Conservation (phyloP, 768 basidiomycete species). For the Boletus huronensis region DNA sequence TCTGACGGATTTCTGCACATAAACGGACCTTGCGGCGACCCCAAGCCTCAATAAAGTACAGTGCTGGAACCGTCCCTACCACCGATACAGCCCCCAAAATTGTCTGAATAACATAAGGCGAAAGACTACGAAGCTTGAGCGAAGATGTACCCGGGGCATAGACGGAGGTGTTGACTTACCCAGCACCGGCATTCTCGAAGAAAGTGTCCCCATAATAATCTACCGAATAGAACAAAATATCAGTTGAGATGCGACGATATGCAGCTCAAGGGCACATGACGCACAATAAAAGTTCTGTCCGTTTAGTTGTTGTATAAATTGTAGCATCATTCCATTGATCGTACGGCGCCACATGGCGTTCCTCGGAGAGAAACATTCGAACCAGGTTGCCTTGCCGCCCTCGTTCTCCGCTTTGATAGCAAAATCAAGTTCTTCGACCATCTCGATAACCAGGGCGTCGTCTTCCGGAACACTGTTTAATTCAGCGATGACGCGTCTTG, state of each 20-base stretch:
- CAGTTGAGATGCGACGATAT: conserved; percentile 2
- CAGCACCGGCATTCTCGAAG: conserved; percentile 70
- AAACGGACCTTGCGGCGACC: conserved; percentile 61
- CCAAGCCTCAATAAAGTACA: conserved; percentile 66
- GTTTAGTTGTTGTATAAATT: conserved; percentile 77
- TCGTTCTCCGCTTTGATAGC: conserved; percentile 73
- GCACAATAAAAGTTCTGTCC: conserved; percentile 80
- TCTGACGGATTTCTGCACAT: background rate
- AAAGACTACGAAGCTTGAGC: conserved; percentile 37
- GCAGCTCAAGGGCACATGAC: conserved; percentile 15
- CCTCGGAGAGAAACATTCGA: conserved; percentile 69
- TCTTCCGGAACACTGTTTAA: conserved; percentile 62
- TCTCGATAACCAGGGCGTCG: conserved; percentile 55
- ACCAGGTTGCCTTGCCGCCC: conserved; percentile 76
- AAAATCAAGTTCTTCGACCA: conserved; percentile 59
- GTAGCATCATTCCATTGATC: conserved; percentile 77
- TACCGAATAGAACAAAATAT: conserved; percentile 26
- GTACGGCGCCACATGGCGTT: conserved; percentile 74
- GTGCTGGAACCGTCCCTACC: conserved; percentile 65
- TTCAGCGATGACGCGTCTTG: conserved; percentile 58
- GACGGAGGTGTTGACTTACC: conserved; percentile 34
- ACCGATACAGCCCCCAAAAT: conserved; percentile 76
- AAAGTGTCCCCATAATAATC: conserved; percentile 81
- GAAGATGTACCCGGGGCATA: background rate
- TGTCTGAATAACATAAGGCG: conserved; percentile 70